Percentiles rank a stretch among this genome's conserved stretches.
Evolutionary conservation across 2,329 filamentous ascomycete genomes (phyloP).

Genomic region (Penicillium sp.): DNA sequence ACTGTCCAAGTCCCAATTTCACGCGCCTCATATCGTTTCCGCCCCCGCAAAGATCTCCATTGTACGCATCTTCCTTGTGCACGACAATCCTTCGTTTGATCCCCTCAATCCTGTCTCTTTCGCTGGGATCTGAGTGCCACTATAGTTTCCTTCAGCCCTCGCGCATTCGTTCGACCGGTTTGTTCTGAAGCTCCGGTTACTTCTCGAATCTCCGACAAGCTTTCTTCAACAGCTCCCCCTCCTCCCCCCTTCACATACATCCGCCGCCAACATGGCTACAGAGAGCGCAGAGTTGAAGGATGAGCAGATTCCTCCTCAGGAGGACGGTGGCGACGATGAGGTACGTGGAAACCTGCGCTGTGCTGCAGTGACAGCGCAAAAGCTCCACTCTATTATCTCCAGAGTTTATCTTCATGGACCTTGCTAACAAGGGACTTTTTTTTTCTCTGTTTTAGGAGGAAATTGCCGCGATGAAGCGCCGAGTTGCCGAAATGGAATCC

Average conservation of each 20-base stretch:
- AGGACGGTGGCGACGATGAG: slow-evolving; percentile 50
- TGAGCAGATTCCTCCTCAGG: slow-evolving; percentile 41
- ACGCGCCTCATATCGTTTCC: slow-evolving; percentile 18
- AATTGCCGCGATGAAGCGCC: slow-evolving; percentile 82
- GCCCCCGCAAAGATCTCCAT: slow-evolving; percentile 20
- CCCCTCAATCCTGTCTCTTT: not conserved
- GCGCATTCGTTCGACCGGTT: slow-evolving; percentile 1
- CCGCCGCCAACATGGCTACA: slow-evolving; percentile 33
- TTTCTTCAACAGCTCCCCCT: slow-evolving; percentile 4
- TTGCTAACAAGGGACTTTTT: not conserved
- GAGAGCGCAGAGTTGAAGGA: slow-evolving; percentile 42
- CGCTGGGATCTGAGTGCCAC: not conserved
- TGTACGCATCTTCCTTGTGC: slow-evolving; percentile 12
- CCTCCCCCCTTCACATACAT: slow-evolving; percentile 2
- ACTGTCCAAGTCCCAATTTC: slow-evolving; percentile 16
- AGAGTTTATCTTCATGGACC: too few species aligned
- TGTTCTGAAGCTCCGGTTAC: slow-evolving; percentile 14
- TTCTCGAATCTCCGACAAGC: slow-evolving; percentile 12
- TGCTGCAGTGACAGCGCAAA: not conserved
- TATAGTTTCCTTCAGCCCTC: not conserved
- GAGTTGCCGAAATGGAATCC: slow-evolving; percentile 87
- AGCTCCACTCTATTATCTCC: not conserved
- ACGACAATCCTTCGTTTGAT: not conserved
- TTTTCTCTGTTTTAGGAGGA: slow-evolving; percentile 59
- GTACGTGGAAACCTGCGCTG: slow-evolving; percentile 31